Conservation (phyloP, 2,329 filamentous ascomycete genomes). For the Epichloe scottii region DNA sequence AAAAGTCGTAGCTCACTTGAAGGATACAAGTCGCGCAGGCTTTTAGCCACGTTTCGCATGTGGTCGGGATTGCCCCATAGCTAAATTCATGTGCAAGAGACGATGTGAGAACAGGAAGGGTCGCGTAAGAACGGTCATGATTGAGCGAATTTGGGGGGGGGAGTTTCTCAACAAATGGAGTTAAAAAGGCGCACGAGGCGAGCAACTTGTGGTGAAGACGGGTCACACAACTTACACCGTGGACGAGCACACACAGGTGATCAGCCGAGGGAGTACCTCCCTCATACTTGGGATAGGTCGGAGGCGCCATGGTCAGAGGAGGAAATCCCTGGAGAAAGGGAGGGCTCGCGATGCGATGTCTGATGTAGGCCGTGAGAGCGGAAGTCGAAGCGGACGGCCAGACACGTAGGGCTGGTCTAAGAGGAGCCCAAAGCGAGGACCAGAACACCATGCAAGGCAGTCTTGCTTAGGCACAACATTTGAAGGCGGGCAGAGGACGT, state of each 20-base stretch:
- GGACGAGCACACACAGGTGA: slow-evolving; percentile 66
- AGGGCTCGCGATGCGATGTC: slow-evolving; percentile 5
- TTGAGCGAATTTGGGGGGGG: background rate
- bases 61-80: slow-evolving; percentile 73
- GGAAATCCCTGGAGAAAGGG: slow-evolving; percentile 1
- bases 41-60: slow-evolving; percentile 54
- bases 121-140: background rate
- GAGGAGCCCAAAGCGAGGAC: slow-evolving; percentile 6
- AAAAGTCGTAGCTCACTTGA: slow-evolving; percentile 57
- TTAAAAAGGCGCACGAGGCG: background rate
- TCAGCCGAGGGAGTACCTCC: slow-evolving; percentile 44
- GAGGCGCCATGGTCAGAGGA: slow-evolving; percentile 7
- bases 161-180: background rate
- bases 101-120: background rate
- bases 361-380: slow-evolving; percentile 10
- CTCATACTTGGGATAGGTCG: slow-evolving; percentile 20
- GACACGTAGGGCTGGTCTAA: slow-evolving; percentile 6
- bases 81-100: slow-evolving; percentile 19
- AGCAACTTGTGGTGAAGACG: background rate
- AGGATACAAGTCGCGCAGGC: slow-evolving; percentile 47
- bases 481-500: background rate
- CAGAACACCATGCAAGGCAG: slow-evolving; percentile 7
- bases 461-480: slow-evolving; percentile 2
- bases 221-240: slow-evolving; percentile 45
- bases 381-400: background rate